Conservation (phyloP, 768 basidiomycete species). For the Tricholoma furcatifolium region DNA sequence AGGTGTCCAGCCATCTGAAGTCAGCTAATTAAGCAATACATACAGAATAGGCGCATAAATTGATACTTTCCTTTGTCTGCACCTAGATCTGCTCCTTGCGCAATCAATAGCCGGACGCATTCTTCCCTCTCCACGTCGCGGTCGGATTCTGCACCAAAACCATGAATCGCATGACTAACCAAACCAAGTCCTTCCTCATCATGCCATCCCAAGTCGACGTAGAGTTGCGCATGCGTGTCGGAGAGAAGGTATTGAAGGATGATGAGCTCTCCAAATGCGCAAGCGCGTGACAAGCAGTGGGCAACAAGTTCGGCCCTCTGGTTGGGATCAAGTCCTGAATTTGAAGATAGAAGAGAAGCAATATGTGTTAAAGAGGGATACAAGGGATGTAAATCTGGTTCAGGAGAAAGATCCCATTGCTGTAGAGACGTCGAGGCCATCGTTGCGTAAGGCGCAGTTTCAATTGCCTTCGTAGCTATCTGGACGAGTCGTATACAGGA, state of each 20-base stretch:
- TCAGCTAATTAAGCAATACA: constrained; percentile 4
- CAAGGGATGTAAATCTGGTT: constrained; percentile 79
- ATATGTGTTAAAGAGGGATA: constrained; percentile 69
- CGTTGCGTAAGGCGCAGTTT: not conserved
- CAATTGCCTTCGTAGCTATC: not conserved
- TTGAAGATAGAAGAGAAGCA: constrained; percentile 58
- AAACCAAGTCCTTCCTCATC: constrained; percentile 89
- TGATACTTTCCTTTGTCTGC: constrained; percentile 60
- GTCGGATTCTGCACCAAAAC: constrained; percentile 79
- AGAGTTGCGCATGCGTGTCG: constrained; percentile 63
- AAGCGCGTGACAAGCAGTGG: constrained; percentile 74
- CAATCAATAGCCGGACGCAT: constrained; percentile 75
- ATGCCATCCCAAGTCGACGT: constrained; percentile 63
- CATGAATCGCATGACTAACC: constrained; percentile 75
- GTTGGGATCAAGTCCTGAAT: constrained; percentile 63
- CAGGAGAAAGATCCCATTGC: constrained; percentile 59
- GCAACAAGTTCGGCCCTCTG: constrained; percentile 71
- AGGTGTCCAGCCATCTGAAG: constrained; percentile 89
- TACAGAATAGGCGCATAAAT: constrained; percentile 6
- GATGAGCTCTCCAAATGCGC: constrained; percentile 73
- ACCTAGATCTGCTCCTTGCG: constrained; percentile 71
- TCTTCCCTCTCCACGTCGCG: constrained; percentile 90
- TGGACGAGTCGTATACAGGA: not conserved
- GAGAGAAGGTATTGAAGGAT: constrained; percentile 71
- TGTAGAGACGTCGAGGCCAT: constrained; percentile 19